Evolutionary conservation across 2,329 filamentous ascomycete genomes (phyloP).

Genomic region (Ophiostoma australiae): DNA sequence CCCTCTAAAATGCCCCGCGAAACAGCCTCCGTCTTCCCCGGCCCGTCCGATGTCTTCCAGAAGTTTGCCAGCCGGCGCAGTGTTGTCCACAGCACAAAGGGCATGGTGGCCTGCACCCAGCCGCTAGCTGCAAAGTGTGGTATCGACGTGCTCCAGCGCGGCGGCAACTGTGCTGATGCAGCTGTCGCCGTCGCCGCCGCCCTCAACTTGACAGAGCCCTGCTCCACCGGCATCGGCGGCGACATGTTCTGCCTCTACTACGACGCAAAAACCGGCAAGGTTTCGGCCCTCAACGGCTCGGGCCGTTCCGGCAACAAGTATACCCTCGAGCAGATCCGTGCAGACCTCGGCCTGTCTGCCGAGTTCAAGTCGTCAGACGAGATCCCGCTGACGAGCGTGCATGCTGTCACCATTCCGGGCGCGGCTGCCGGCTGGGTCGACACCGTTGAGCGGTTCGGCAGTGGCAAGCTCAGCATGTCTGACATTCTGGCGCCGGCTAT

Average conservation of each 20-base stretch:
- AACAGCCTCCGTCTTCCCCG: conserved; percentile 45
- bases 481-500: conserved; percentile 81
- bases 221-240: conserved; percentile 89
- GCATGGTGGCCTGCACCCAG: conserved; percentile 86
- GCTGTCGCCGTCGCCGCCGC: conserved; percentile 90
- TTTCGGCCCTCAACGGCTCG: conserved; percentile 86
- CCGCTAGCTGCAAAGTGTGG: conserved; percentile 86
- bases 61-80: conserved; percentile 70
- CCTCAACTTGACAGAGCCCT: conserved; percentile 88
- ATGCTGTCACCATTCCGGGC: conserved; percentile 82
- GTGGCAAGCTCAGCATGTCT: conserved; percentile 70
- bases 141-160: conserved; percentile 74
- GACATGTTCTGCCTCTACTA: conserved; percentile 97
- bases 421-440: conserved; percentile 93
- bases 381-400: conserved; percentile 64
- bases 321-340: conserved; percentile 65
- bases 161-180: conserved; percentile 95
- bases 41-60: conserved; percentile 48
- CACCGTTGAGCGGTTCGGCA: conserved; percentile 80
- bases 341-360: conserved; percentile 57
- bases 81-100: conserved; percentile 87
- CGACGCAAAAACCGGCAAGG: conserved; percentile 72
- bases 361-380: conserved; percentile 42
- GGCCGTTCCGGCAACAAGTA: conserved; percentile 70
- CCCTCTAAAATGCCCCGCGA: conserved; percentile 43